Conservation (phyloP, 495 filamentous ascomycete species). For the Neurospora cerealis region DNA sequence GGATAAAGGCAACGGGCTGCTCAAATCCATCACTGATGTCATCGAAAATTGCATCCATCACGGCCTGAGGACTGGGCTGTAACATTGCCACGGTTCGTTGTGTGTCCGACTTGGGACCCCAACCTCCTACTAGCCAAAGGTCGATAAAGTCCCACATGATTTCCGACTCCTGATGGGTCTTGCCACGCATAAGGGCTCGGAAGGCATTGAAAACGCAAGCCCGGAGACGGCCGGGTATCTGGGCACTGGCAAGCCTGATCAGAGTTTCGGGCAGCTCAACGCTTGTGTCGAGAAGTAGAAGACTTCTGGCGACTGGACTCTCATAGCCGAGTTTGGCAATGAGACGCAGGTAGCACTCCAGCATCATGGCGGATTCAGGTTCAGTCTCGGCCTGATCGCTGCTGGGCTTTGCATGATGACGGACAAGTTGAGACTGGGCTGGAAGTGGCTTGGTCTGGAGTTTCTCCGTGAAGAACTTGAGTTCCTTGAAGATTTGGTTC, state of each 20-base stretch:
- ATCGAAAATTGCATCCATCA: conserved; percentile 44
- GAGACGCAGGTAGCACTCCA: conserved; percentile 84
- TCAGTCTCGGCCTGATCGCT: conserved; percentile 52
- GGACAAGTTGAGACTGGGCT: conserved; percentile 45
- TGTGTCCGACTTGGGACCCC: conserved; percentile 24
- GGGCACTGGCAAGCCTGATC: conserved; percentile 57
- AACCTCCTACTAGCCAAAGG: conserved; percentile 53
- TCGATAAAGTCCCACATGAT: conserved; percentile 64
- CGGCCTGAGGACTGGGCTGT: conserved; percentile 31
- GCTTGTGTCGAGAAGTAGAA: conserved; percentile 53
- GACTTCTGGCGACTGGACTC: conserved; percentile 56
- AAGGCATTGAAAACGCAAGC: conserved; percentile 66
- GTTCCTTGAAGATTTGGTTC: conserved; percentile 83
- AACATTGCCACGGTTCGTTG: conserved; percentile 22
- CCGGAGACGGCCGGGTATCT: conserved; percentile 61
- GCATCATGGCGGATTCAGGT: conserved; percentile 81
- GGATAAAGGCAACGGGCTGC: conserved; percentile 71
- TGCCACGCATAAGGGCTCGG: conserved; percentile 55
- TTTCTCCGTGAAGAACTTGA: conserved; percentile 62
- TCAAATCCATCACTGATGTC: conserved; percentile 63
- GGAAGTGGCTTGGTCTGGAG: conserved; percentile 52
- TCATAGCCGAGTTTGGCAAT: conserved; percentile 67
- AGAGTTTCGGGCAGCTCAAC: conserved; percentile 56
- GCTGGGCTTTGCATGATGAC: conserved; percentile 42
- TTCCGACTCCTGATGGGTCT: conserved; percentile 46